phyloP scores from a whole-genome alignment of 345 rosid genomes.

The Rhizophora mangle region DNA sequence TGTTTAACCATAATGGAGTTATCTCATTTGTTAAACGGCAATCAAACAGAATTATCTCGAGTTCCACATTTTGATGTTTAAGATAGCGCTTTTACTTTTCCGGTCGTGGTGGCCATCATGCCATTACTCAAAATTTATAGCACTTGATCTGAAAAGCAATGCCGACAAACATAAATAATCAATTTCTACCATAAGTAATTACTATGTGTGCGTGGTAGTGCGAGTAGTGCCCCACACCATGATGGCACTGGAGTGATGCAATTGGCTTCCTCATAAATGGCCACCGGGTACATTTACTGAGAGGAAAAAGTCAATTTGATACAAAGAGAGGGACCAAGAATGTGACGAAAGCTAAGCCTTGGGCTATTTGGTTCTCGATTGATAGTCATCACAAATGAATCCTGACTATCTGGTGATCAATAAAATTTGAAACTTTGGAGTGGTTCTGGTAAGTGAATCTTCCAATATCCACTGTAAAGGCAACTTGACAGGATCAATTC shows the following conservation, averaged over 20 bases:
- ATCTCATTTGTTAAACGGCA: not conserved
- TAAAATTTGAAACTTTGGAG: not conserved
- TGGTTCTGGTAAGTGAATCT: too few relatives aligned
- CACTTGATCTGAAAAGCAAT: not conserved
- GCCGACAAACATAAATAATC: not conserved
- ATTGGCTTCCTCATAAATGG: slow-evolving; percentile 5
- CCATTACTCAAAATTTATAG: not conserved
- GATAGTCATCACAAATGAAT: not conserved
- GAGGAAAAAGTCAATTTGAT: slow-evolving; percentile 21
- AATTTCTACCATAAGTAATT: not conserved
- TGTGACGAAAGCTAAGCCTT: not conserved
- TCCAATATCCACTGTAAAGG: not conserved
- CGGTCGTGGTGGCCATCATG: not conserved
- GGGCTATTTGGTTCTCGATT: not conserved
- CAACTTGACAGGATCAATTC: not conserved
- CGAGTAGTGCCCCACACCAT: too few relatives aligned
- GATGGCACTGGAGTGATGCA: too few relatives aligned
- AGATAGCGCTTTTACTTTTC: slow-evolving; percentile 8
- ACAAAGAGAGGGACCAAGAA: not conserved
- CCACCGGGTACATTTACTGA: slow-evolving; percentile 6
- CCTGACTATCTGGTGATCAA: not conserved
- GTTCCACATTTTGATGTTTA: not conserved
- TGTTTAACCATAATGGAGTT: too few relatives aligned
- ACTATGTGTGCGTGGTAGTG: too few relatives aligned
- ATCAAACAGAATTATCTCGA: slow-evolving; percentile 6